Evolutionary conservation across 306 rosid species (phyloP).

Genomic region (Cicer cuneatum): DNA sequence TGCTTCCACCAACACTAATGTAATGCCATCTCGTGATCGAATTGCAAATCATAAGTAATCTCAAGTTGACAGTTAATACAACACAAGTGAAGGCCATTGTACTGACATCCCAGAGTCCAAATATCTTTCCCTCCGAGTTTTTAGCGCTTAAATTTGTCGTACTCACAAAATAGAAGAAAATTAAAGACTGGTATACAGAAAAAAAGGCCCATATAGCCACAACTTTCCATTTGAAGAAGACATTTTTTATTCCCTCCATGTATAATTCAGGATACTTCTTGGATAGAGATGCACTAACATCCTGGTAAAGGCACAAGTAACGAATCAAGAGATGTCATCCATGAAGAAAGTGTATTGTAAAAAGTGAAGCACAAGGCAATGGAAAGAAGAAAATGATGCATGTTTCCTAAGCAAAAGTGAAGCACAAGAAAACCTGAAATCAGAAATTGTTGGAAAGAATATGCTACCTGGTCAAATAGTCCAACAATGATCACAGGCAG

Average conservation of each 20-base stretch:
- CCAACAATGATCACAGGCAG: slow-evolving; percentile 93
- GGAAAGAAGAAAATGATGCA: background rate
- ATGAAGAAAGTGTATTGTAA: slow-evolving; percentile 35
- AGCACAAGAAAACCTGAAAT: slow-evolving; percentile 12
- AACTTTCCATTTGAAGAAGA: slow-evolving; percentile 88
- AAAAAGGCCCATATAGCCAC: slow-evolving; percentile 90
- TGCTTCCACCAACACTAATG: slow-evolving; percentile 93
- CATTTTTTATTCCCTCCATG: slow-evolving; percentile 83
- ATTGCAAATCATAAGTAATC: slow-evolving; percentile 85
- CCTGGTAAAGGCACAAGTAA: slow-evolving; percentile 62
- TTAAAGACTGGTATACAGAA: slow-evolving; percentile 85
- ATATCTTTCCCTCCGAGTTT: slow-evolving; percentile 71
- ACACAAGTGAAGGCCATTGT: slow-evolving; percentile 96
- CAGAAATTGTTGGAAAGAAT: slow-evolving; percentile 37
- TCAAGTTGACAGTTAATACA: slow-evolving; percentile 84
- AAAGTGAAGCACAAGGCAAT: slow-evolving; percentile 10
- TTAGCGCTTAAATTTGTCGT: slow-evolving; percentile 60
- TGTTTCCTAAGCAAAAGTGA: slow-evolving; percentile 21
- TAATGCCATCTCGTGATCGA: slow-evolving; percentile 92
- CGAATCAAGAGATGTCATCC: slow-evolving; percentile 41
- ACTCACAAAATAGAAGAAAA: slow-evolving; percentile 73
- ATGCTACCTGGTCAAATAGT: slow-evolving; percentile 84
- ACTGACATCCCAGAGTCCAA: slow-evolving; percentile 95
- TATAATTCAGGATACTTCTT: slow-evolving; percentile 94
- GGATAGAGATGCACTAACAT: slow-evolving; percentile 90